These are phyloP conservation scores for Globisporangium cederbergense DNA, from an alignment of 352 stramenopile species.

Conservation along the genomic window DNA sequence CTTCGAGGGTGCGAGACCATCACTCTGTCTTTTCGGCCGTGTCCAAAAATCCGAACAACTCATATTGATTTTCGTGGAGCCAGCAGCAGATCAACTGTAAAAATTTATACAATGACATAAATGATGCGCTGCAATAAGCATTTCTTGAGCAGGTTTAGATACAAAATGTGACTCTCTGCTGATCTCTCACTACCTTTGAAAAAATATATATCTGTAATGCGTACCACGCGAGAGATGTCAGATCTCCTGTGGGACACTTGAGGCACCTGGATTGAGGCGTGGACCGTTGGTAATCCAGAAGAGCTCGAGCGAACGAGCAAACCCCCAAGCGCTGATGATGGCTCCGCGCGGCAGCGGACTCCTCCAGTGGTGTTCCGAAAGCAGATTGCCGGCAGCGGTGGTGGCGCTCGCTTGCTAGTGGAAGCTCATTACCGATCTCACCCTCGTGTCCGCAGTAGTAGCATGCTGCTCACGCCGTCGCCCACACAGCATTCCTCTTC, in stretches of 20 bases:
- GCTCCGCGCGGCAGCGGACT: background rate
- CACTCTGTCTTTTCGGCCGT: background rate
- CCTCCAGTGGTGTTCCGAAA: background rate
- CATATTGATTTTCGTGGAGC: constrained; percentile 11
- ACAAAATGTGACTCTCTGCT: background rate
- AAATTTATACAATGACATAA: background rate
- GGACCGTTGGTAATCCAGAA: constrained; percentile 4
- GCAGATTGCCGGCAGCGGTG: background rate
- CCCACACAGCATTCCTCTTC: background rate
- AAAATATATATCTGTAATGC: background rate
- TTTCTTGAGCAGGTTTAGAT: background rate
- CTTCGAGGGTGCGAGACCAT: constrained; percentile 1
- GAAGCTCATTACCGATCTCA: constrained; percentile 9
- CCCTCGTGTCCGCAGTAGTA: background rate
- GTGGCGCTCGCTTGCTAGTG: background rate
- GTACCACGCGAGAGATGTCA: background rate
- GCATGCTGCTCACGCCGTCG: constrained; percentile 13
- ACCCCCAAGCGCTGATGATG: background rate
- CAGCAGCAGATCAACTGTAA: background rate
- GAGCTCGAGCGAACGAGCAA: background rate
- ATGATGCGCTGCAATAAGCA: background rate
- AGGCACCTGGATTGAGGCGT: background rate
- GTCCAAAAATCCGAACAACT: constrained; percentile 18
- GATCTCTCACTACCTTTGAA: background rate
- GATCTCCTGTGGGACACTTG: background rate